Percentiles rank a stretch among this genome's conserved stretches.
These are phyloP conservation scores for Arabidopsis thaliana DNA, from an alignment of 345 rosid species.

Conservation along the genomic window DNA sequence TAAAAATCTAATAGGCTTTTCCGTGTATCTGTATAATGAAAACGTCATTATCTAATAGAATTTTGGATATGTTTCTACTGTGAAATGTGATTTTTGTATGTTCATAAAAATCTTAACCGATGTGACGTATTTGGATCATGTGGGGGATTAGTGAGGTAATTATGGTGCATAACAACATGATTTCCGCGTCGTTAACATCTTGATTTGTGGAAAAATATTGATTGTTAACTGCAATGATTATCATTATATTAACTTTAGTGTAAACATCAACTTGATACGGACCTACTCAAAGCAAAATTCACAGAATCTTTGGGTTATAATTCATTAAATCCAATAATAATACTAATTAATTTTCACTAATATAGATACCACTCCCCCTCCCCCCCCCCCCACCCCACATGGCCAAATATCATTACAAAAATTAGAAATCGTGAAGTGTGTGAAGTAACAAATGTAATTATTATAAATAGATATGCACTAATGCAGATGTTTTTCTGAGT, in stretches of 20 bases:
- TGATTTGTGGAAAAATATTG: constrained; percentile 58
- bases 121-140: constrained; percentile 42
- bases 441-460: constrained; percentile 26
- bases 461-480: background rate
- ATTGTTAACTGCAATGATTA: constrained; percentile 60
- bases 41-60: constrained; percentile 20
- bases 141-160: constrained; percentile 53
- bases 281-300: constrained; percentile 47
- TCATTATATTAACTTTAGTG: constrained; percentile 42
- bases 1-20: background rate
- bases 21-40: background rate
- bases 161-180: constrained; percentile 61
- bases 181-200: constrained; percentile 55
- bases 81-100: constrained; percentile 31
- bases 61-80: constrained; percentile 10
- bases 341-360: constrained; percentile 9
- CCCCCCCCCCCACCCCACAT: constrained; percentile 7
- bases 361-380: constrained; percentile 1
- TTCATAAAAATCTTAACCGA: constrained; percentile 32
- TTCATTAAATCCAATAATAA: constrained; percentile 53
- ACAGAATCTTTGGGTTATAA: constrained; percentile 61
- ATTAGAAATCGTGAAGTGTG: constrained; percentile 3
- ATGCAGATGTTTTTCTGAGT: background rate
- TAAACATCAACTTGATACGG: constrained; percentile 65
- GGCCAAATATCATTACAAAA: constrained; percentile 37